These are phyloP conservation scores for Hymenoscyphus scutula DNA, from an alignment of 2,329 filamentous ascomycete species.

Conservation along the genomic window DNA sequence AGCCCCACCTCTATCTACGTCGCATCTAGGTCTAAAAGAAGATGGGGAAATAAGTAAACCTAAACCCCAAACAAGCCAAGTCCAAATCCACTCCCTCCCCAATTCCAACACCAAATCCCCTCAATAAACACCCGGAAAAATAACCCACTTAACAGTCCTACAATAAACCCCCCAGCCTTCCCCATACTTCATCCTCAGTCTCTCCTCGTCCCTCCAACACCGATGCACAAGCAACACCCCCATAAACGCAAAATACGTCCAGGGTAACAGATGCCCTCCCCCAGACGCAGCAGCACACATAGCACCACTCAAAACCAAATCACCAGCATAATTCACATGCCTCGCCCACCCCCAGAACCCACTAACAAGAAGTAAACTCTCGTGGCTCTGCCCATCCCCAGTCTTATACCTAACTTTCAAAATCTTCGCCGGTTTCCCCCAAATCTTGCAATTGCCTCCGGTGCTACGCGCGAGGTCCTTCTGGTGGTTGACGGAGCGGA, in stretches of 20 bases:
- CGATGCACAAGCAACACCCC: slow-evolving; percentile 44
- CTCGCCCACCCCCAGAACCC: slow-evolving; percentile 43
- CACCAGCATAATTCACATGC: slow-evolving; percentile 43
- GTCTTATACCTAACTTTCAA: slow-evolving; percentile 43
- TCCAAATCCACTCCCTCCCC: not conserved
- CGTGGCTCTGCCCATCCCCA: slow-evolving; percentile 41
- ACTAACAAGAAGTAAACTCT: slow-evolving; percentile 41
- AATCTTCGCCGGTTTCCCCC: slow-evolving; percentile 42
- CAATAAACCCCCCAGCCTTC: slow-evolving; percentile 45
- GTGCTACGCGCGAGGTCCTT: slow-evolving; percentile 43
- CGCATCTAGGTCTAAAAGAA: not conserved
- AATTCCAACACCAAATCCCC: not conserved
- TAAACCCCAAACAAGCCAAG: not conserved
- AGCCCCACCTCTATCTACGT: not conserved
- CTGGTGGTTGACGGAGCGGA: slow-evolving; percentile 46
- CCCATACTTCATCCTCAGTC: slow-evolving; percentile 46
- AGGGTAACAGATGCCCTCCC: slow-evolving; percentile 40
- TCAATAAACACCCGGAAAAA: slow-evolving; percentile 44
- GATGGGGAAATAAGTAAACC: not conserved
- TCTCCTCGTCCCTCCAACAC: slow-evolving; percentile 45
- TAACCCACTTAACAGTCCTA: slow-evolving; percentile 41
- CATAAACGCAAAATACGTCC: slow-evolving; percentile 48
- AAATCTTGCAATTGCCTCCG: slow-evolving; percentile 42
- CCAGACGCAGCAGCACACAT: slow-evolving; percentile 43
- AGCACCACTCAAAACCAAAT: slow-evolving; percentile 41